These are phyloP conservation scores for Candida succiphila DNA, from an alignment of 805 yeast species.

Conservation along the genomic window DNA sequence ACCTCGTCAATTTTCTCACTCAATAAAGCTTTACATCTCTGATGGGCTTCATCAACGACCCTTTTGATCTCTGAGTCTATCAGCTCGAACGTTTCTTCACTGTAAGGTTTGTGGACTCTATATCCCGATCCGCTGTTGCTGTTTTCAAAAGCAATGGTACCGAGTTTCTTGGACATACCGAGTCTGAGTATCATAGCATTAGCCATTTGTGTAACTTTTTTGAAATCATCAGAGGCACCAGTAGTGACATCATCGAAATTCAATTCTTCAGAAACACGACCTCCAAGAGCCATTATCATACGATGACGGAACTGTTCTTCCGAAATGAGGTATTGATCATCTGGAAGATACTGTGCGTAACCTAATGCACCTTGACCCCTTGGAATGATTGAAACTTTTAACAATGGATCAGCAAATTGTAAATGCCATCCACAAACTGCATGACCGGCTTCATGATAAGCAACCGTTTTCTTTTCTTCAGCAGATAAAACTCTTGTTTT, in stretches of 20 bases:
- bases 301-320: conserved; percentile 70
- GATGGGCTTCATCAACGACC: conserved; percentile 68
- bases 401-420: conserved; percentile 79
- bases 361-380: conserved; percentile 93
- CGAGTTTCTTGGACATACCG: conserved; percentile 81
- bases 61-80: conserved; percentile 81
- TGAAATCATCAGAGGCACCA: conserved; percentile 90
- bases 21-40: conserved; percentile 58
- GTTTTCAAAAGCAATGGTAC: conserved; percentile 73
- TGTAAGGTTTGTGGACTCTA: conserved; percentile 59
- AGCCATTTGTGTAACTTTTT: conserved; percentile 84
- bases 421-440: conserved; percentile 94
- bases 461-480: conserved; percentile 77
- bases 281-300: conserved; percentile 93
- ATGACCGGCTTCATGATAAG: conserved; percentile 95
- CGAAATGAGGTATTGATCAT: conserved; percentile 72
- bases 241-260: conserved; percentile 82
- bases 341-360: conserved; percentile 92
- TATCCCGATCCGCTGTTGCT: conserved; percentile 54
- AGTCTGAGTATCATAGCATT: conserved; percentile 79
- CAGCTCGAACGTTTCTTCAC: conserved; percentile 72
- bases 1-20: conserved; percentile 66
- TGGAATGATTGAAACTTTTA: conserved; percentile 91
- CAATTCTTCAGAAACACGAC: conserved; percentile 84
- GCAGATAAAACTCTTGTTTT: conserved; percentile 70